Base-by-base conservation (phyloP, 1,284 basidiomycete species). In the Exobasidium rhododendri region DNA sequence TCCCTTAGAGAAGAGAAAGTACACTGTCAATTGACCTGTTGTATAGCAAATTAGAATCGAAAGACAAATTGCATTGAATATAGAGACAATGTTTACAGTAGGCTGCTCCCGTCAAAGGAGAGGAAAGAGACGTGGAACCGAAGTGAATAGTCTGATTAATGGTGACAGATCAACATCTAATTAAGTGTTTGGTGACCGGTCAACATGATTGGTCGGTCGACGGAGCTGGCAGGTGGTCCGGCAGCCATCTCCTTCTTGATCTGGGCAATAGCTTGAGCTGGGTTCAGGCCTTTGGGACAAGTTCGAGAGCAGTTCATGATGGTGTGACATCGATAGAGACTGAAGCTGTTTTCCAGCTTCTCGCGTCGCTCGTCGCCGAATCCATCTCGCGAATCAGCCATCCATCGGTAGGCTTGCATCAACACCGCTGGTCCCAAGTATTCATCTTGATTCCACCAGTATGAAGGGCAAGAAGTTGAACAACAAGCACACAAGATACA, bases 361-460 rank as follows among this genome's bases (percentile, higher is more conserved):
- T 94, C 91, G 84, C 89, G 92, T 66, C 96, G 87, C 80, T 93
- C 85, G 4, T 87, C 86, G 20, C 85, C 86, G 79, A 91, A 86
- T 32, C 87, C 82, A 80, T 98, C 94, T 73, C 94, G 84, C 64
- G 92, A 96, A 82, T 98, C 94, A 10, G 94, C 93, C 81, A 98
- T 96, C 94, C 94, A 98, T 74, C 94, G 85, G 78, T 82, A 82
- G n/a, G 82, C 81, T 72, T 82, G 82, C 92, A 97, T 94, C 73
- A 97, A 84, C 0, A 93, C 93, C 7, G 94, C 94, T 4, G 94
- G 94, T 53, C 94, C 94, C 54, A 97, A 88, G 83, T 97, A 98
- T 82, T 93, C 89, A 80, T 98, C 93, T 83, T 94, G 91, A 84
- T 97, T 97, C 94, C 94, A 97, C 94, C 94, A 97, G 83, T 97